Evolutionary conservation across 257 asterid species (phyloP).

Genomic region (Eucommia ulmoides): DNA sequence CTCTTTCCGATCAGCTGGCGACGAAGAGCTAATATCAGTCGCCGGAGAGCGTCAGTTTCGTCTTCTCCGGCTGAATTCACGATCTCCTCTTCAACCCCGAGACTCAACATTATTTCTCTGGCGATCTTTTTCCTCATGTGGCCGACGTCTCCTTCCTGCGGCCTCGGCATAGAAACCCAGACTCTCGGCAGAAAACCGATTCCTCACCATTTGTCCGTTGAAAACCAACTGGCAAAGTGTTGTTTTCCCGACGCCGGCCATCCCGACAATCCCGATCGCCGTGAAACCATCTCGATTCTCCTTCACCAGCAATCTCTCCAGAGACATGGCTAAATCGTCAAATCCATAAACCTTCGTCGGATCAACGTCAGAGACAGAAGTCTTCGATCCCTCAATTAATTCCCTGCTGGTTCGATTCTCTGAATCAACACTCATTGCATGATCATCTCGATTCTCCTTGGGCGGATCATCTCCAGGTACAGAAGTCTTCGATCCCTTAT

Average conservation of each 20-base stretch:
- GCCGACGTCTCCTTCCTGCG: too few relatives aligned
- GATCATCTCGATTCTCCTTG: too few relatives aligned
- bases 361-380: too few relatives aligned
- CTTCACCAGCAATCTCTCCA: conserved; percentile 28
- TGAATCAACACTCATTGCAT: too few relatives aligned
- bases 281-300: conserved; percentile 10
- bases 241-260: conserved; percentile 42
- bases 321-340: conserved; percentile 17
- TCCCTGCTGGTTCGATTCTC: too few relatives aligned
- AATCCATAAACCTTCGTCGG: conserved; percentile 16
- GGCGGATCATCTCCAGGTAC: too few relatives aligned
- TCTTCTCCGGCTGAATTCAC: neutral
- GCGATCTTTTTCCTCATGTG: neutral
- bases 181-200: conserved; percentile 25
- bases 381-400: too few relatives aligned
- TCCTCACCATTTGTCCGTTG: conserved; percentile 16
- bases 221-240: conserved; percentile 27
- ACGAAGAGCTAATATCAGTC: conserved; percentile 21
- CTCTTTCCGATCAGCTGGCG: conserved; percentile 21
- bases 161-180: conserved; percentile 39
- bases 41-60: conserved; percentile 4
- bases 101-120: neutral
- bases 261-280: conserved; percentile 27
- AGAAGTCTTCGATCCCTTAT: too few relatives aligned
- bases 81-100: neutral